phyloP scores from a whole-genome alignment of 352 stramenopile species.

The Phytophthora constricta region DNA sequence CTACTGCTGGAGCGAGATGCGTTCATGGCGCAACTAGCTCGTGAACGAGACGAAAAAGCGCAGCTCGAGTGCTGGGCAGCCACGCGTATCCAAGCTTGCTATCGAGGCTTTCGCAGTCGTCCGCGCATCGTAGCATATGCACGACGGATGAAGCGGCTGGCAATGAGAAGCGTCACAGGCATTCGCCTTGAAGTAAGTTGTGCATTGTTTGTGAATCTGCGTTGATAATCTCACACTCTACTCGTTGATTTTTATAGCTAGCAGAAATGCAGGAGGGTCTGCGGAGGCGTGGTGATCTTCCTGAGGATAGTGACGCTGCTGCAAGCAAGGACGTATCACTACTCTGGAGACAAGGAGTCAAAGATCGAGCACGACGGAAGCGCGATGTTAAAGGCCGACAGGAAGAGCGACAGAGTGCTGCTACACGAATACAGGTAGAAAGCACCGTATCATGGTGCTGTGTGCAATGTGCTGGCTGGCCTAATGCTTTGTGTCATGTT shows the following conservation, averaged over 20 bases:
- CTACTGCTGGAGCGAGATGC: constrained; percentile 56
- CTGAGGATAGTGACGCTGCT: constrained; percentile 6
- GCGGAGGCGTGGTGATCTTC: constrained; percentile 18
- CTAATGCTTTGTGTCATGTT: neutral
- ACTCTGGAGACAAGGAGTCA: constrained; percentile 60
- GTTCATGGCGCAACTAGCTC: constrained; percentile 65
- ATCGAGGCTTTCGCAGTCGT: constrained; percentile 54
- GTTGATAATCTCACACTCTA: neutral
- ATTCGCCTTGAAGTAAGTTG: constrained; percentile 34
- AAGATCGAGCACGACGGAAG: constrained; percentile 52
- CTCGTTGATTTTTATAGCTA: constrained; percentile 37
- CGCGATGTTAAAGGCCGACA: constrained; percentile 42
- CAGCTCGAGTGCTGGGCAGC: constrained; percentile 65
- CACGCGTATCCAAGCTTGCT: constrained; percentile 72
- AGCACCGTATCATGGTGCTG: no score
- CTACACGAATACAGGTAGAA: constrained; percentile 52
- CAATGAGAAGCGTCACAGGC: constrained; percentile 8
- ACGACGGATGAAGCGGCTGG: constrained; percentile 33
- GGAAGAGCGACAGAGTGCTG: constrained; percentile 49
- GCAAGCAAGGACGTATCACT: constrained; percentile 11
- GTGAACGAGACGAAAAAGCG: constrained; percentile 57
- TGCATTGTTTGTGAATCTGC: neutral
- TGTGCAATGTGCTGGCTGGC: no score
- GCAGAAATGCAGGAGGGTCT: constrained; percentile 55
- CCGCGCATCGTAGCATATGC: constrained; percentile 54